phyloP scores from a whole-genome alignment of 176 grass and related monocot genomes.

The Stipa capillata region DNA sequence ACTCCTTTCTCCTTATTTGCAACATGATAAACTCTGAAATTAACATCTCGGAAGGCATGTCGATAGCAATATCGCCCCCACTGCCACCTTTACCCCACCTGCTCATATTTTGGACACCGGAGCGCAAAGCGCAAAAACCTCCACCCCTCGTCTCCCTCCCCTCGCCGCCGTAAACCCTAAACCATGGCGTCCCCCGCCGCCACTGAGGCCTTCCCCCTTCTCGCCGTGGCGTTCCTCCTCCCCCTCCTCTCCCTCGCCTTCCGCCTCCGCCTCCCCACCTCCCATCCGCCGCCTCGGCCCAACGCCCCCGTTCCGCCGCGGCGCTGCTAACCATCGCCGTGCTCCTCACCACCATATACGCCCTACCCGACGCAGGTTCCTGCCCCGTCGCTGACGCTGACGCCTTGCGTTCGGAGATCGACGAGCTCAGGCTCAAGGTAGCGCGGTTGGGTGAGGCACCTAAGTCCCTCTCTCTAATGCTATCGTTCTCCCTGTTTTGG shows the following conservation, averaged over 20 bases:
- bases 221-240: slow-evolving; percentile 27
- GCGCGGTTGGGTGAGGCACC: slow-evolving; percentile 46
- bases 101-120: slow-evolving; percentile 3
- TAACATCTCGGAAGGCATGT: no score
- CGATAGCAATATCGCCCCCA: neutral
- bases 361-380: slow-evolving; percentile 3
- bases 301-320: neutral
- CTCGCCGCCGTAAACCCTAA: slow-evolving; percentile 24
- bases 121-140: neutral
- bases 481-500: neutral
- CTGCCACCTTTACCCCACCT: no score
- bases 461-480: neutral
- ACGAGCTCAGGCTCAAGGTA: slow-evolving; percentile 49
- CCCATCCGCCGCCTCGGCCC: neutral
- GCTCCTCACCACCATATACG: slow-evolving; percentile 38
- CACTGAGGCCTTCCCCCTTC: slow-evolving; percentile 14
- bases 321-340: slow-evolving; percentile 20
- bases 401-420: slow-evolving; percentile 38
- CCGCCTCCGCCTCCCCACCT: neutral
- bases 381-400: neutral
- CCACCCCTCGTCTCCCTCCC: neutral
- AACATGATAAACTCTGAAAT: no score
- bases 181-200: slow-evolving; percentile 34
- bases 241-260: slow-evolving; percentile 31
- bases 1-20: no score